Conservation (phyloP, 106 monocot genomes). For the Phalaenopsis aphrodite region DNA sequence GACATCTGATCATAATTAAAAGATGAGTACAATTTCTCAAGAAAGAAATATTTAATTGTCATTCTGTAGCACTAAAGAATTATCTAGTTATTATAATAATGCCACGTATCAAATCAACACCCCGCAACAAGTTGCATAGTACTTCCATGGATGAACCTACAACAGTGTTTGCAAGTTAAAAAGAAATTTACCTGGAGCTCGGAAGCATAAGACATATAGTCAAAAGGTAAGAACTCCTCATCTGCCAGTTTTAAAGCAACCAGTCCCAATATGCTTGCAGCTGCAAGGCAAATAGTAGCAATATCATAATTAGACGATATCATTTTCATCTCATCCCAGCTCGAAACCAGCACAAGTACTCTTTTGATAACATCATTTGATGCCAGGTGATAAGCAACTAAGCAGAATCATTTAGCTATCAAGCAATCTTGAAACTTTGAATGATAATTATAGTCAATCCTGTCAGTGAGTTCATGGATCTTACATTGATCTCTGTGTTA, state of each 20-base stretch:
- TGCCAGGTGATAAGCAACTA: not conserved
- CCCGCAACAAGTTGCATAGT: too few relatives aligned
- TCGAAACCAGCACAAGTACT: not conserved
- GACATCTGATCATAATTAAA: too few relatives aligned
- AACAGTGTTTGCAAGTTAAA: too few relatives aligned
- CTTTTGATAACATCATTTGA: not conserved
- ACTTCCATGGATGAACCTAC: too few relatives aligned
- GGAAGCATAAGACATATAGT: constrained; percentile 38
- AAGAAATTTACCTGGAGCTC: constrained; percentile 33
- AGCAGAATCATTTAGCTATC: not conserved
- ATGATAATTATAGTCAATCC: not conserved
- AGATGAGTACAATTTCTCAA: too few relatives aligned
- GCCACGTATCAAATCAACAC: too few relatives aligned
- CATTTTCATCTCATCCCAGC: not conserved
- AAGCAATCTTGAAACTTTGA: not conserved
- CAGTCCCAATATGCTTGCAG: constrained; percentile 46
- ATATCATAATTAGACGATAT: not conserved
- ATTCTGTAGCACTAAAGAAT: too few relatives aligned
- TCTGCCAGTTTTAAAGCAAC: constrained; percentile 55
- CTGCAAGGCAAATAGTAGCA: constrained; percentile 1
- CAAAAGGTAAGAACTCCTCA: constrained; percentile 59
- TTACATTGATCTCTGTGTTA: not conserved
- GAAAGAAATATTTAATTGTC: too few relatives aligned
- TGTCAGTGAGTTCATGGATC: not conserved
- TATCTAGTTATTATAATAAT: too few relatives aligned